These are phyloP conservation scores for Fusarium multiceps DNA, from an alignment of 2,329 filamentous ascomycete species.

Conservation along the genomic window DNA sequence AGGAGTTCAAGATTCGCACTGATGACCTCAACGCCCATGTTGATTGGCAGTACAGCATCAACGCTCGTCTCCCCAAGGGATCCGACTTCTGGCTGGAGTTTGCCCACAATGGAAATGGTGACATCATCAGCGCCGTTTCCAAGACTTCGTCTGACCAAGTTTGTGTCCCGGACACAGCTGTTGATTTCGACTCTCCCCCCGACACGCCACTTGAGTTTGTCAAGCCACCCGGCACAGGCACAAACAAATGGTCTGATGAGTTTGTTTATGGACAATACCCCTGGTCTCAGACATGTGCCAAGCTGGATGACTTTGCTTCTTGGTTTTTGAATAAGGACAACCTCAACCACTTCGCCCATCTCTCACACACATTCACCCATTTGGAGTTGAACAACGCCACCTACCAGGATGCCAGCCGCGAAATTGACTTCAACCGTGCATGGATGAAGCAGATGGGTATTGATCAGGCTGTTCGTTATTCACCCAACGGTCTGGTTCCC, in stretches of 20 bases:
- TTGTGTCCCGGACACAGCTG: conserved; percentile 5
- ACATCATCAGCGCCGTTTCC: conserved; percentile 16
- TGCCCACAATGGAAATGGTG: conserved; percentile 34
- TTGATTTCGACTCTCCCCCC: conserved; percentile 17
- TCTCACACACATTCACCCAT: conserved; percentile 34
- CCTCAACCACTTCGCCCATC: conserved; percentile 30
- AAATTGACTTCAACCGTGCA: conserved; percentile 32
- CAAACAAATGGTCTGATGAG: conserved; percentile 17
- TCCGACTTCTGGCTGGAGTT: conserved; percentile 32
- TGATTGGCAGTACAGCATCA: conserved; percentile 30
- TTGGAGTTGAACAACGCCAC: conserved; percentile 35
- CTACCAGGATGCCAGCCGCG: conserved; percentile 26
- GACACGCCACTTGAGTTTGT: conserved; percentile 26
- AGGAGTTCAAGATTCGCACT: conserved; percentile 31
- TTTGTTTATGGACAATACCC: conserved; percentile 15
- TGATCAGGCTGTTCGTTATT: conserved; percentile 22
- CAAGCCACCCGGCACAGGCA: conserved; percentile 22
- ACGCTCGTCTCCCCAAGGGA: conserved; percentile 24
- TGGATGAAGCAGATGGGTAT: conserved; percentile 31
- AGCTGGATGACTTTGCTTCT: conserved; percentile 26
- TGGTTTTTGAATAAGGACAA: conserved; percentile 28
- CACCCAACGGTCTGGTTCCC: conserved; percentile 23
- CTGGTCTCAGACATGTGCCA: conserved; percentile 29
- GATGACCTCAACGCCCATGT: conserved; percentile 27
- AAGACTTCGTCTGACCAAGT: neutral